phyloP scores from a whole-genome alignment of 2,329 filamentous ascomycete genomes.

The Nothopassalora personata region DNA sequence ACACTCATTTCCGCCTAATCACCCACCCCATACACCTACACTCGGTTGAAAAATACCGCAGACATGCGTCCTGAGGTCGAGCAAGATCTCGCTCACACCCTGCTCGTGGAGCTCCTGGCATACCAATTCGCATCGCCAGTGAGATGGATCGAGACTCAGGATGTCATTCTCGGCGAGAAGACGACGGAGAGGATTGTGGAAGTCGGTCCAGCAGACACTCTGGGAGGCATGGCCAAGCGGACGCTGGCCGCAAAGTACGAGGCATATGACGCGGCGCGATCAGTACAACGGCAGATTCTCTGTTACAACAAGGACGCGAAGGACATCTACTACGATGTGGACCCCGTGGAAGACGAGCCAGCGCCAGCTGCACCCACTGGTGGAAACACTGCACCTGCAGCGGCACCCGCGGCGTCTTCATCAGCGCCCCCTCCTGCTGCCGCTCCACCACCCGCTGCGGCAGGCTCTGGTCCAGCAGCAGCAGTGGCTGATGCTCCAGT shows the following conservation, averaged over 20 bases:
- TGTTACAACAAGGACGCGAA: slow-evolving; percentile 99
- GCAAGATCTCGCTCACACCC: slow-evolving; percentile 96
- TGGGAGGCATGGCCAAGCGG: slow-evolving; percentile 95
- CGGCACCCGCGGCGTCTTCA: slow-evolving; percentile 43
- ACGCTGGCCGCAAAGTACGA: slow-evolving; percentile 97
- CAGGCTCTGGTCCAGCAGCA: slow-evolving; percentile 77
- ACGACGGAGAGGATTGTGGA: slow-evolving; percentile 96
- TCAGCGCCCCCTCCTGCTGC: slow-evolving; percentile 52
- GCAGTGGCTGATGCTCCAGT: slow-evolving; percentile 82
- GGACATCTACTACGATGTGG: slow-evolving; percentile 98
- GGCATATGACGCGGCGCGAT: slow-evolving; percentile 94
- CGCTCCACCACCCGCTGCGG: slow-evolving; percentile 54
- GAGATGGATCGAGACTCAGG: slow-evolving; percentile 99
- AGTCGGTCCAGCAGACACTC: slow-evolving; percentile 91
- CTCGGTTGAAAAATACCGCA: slow-evolving; percentile 20
- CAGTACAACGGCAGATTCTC: slow-evolving; percentile 91
- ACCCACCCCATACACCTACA: slow-evolving; percentile 13
- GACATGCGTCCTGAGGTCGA: slow-evolving; percentile 95
- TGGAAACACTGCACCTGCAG: slow-evolving; percentile 41
- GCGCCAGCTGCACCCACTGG: slow-evolving; percentile 49
- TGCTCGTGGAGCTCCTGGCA: slow-evolving; percentile 96
- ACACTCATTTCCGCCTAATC: slow-evolving; percentile 16
- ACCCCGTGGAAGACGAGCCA: slow-evolving; percentile 86
- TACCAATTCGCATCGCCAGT: slow-evolving; percentile 99
- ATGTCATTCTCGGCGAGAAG: slow-evolving; percentile 97